Conservation (phyloP, 352 stramenopile genomes). For the Globisporangium cederbergense region DNA sequence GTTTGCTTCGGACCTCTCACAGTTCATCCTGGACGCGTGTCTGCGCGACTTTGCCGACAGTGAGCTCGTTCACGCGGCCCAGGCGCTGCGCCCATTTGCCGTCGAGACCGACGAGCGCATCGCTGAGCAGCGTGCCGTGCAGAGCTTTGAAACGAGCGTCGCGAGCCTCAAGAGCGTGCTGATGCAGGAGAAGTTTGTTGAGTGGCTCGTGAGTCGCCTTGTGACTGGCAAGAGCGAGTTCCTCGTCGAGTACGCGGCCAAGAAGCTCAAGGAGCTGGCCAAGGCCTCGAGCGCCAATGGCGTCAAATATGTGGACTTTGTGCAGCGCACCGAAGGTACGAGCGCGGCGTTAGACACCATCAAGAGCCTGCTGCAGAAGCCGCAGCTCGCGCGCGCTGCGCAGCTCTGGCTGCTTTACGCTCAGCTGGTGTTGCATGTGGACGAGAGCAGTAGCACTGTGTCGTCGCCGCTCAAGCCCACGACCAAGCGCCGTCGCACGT, state of each 20-base stretch:
- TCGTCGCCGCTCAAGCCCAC: conserved; percentile 12
- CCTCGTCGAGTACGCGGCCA: conserved; percentile 50
- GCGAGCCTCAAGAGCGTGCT: conserved; percentile 31
- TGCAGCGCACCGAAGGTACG: conserved; percentile 62
- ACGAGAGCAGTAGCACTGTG: conserved; percentile 15
- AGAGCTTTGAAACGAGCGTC: conserved; percentile 62
- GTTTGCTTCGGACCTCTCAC: conserved; percentile 59
- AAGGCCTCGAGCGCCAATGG: conserved; percentile 26
- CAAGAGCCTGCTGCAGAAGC: conserved; percentile 38
- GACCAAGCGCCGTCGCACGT: conserved; percentile 56
- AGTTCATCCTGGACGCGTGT: conserved; percentile 68
- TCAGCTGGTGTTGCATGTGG: conserved; percentile 59
- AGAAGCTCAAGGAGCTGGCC: conserved; percentile 53
- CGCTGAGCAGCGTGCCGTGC: conserved; percentile 45
- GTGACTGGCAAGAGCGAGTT: conserved; percentile 38
- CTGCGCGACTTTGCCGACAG: conserved; percentile 51
- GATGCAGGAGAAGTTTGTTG: conserved; percentile 64
- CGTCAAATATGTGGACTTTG: conserved; percentile 65
- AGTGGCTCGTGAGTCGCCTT: conserved; percentile 61
- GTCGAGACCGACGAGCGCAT: conserved; percentile 27
- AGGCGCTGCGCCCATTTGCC: conserved; percentile 51
- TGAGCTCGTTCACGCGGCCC: conserved; percentile 50
- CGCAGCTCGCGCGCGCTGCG: conserved; percentile 28
- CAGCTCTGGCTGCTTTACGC: conserved; percentile 69
- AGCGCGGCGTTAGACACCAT: conserved; percentile 38